phyloP scores from a whole-genome alignment of 345 rosid genomes.

The Camelina sativa region DNA sequence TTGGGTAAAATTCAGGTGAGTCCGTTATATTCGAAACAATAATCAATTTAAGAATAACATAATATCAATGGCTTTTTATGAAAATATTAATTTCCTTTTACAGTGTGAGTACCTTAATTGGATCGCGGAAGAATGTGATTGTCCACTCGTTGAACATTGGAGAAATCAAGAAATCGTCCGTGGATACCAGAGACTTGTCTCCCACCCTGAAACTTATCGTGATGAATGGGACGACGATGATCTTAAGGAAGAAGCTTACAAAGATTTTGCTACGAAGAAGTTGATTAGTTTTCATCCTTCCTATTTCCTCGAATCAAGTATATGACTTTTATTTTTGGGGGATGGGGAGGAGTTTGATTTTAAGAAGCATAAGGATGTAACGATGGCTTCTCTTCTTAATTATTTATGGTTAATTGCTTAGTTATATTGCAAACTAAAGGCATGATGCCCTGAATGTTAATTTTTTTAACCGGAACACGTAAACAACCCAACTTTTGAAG shows the following conservation, averaged over 20 bases:
- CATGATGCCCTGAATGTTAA: too few species aligned
- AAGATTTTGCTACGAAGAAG: slow-evolving; percentile 48
- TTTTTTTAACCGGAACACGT: too few species aligned
- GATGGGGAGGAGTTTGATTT: neutral
- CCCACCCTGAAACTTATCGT: slow-evolving; percentile 50
- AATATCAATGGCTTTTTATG: too few species aligned
- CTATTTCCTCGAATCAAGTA: neutral
- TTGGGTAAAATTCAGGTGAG: slow-evolving; percentile 11
- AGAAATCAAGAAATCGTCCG: slow-evolving; percentile 44
- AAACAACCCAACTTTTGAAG: too few species aligned
- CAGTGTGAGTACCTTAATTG: slow-evolving; percentile 53
- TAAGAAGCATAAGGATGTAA: too few species aligned
- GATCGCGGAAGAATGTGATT: slow-evolving; percentile 44
- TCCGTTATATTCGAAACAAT: neutral
- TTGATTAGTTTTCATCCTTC: slow-evolving; percentile 16
- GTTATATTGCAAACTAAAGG: too few species aligned
- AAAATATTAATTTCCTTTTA: too few species aligned
- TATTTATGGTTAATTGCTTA: too few species aligned
- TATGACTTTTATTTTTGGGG: neutral
- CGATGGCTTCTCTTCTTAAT: too few species aligned
- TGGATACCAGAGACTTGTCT: neutral
- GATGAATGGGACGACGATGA: slow-evolving; percentile 63
- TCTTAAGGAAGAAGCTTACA: slow-evolving; percentile 48
- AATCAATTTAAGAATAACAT: too few species aligned
- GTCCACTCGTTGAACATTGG: slow-evolving; percentile 54